Percentiles rank a stretch among this genome's conserved stretches.
These are phyloP conservation scores for Cardamine resedifolia DNA, from an alignment of 345 rosid genomes.

Conservation along the genomic window DNA sequence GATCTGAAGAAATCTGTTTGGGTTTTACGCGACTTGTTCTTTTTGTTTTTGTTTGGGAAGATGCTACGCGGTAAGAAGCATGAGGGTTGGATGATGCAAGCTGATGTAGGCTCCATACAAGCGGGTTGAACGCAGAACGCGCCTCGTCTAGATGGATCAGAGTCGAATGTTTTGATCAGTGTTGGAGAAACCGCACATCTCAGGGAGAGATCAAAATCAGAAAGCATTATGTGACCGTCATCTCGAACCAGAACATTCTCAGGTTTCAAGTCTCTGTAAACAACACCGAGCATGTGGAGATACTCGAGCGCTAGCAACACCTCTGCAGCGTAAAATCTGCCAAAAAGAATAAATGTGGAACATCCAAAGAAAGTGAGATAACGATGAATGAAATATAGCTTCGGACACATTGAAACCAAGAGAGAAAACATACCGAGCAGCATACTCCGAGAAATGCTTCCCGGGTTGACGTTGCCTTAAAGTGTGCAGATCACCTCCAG, in stretches of 20 bases:
- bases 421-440: slow-evolving; percentile 75
- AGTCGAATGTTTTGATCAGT: slow-evolving; percentile 61
- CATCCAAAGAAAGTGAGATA: slow-evolving; percentile 1
- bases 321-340: slow-evolving; percentile 95
- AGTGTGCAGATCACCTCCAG: slow-evolving; percentile 96
- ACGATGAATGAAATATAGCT: background rate
- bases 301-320: slow-evolving; percentile 93
- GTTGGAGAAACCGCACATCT: slow-evolving; percentile 93
- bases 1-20: slow-evolving; percentile 52
- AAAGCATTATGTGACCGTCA: slow-evolving; percentile 98
- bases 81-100: slow-evolving; percentile 74
- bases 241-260: slow-evolving; percentile 99
- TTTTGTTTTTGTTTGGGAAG: slow-evolving; percentile 81
- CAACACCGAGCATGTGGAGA: slow-evolving; percentile 99
- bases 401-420: background rate
- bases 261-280: slow-evolving; percentile 95
- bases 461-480: slow-evolving; percentile 95
- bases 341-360: background rate
- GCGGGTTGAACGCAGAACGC: slow-evolving; percentile 87
- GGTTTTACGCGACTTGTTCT: slow-evolving; percentile 62
- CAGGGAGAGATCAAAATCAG: slow-evolving; percentile 94
- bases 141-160: slow-evolving; percentile 72
- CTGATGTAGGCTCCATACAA: slow-evolving; percentile 86
- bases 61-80: slow-evolving; percentile 79
- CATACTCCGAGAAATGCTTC: slow-evolving; percentile 93